phyloP scores from a whole-genome alignment of 352 stramenopile genomes.

The Globisporangium spinosum region DNA sequence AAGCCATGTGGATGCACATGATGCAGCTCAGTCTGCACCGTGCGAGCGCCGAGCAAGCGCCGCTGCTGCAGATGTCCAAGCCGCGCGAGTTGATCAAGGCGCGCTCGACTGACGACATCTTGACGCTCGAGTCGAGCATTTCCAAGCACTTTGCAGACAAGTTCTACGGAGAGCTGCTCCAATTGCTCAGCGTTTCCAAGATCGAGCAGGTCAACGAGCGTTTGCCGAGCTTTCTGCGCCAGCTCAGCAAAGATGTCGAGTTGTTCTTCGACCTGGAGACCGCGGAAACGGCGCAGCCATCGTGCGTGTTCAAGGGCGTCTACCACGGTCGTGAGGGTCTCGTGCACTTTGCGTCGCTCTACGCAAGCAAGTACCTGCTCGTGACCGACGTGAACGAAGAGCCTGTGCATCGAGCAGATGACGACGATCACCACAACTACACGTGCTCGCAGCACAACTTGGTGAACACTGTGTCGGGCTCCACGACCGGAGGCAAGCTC shows the following conservation, averaged over 20 bases:
- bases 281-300: conserved; percentile 61
- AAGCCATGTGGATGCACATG: conserved; percentile 82
- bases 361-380: conserved; percentile 77
- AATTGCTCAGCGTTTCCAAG: conserved; percentile 40
- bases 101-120: conserved; percentile 43
- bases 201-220: conserved; percentile 46
- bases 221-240: conserved; percentile 65
- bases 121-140: conserved; percentile 55
- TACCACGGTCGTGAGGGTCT: conserved; percentile 86
- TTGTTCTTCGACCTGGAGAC: conserved; percentile 84
- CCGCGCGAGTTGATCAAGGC: conserved; percentile 31
- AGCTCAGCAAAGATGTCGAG: conserved; percentile 85
- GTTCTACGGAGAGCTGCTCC: conserved; percentile 61
- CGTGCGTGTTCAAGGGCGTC: conserved; percentile 85
- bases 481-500: conserved; percentile 70
- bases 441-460: conserved; percentile 47
- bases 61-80: conserved; percentile 36
- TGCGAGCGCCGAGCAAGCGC: conserved; percentile 35
- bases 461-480: conserved; percentile 76
- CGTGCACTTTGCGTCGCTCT: conserved; percentile 80
- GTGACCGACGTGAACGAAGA: conserved; percentile 48
- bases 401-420: conserved; percentile 47
- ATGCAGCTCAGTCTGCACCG: conserved; percentile 67
- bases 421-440: conserved; percentile 77
- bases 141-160: conserved; percentile 68